These are phyloP conservation scores for Dryadomyces sulphureus DNA, from an alignment of 2,329 filamentous ascomycete species.

Conservation along the genomic window DNA sequence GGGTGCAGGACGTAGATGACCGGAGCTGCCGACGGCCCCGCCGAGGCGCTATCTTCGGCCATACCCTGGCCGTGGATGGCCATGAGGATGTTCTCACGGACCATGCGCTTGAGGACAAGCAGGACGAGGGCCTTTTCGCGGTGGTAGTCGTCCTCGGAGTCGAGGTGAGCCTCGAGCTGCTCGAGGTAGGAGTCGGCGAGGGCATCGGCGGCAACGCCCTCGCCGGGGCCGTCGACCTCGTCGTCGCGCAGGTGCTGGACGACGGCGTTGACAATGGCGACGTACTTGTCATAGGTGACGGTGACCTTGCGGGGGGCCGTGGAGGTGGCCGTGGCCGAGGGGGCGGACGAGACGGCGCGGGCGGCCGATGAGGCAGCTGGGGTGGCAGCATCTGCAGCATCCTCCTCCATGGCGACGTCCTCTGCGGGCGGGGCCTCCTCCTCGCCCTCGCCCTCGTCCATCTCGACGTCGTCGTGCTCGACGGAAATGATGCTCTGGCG, in stretches of 20 bases:
- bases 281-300: slow-evolving; percentile 92
- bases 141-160: slow-evolving; percentile 68
- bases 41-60: slow-evolving; percentile 19
- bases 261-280: slow-evolving; percentile 74
- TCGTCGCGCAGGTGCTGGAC: slow-evolving; percentile 74
- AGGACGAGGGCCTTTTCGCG: slow-evolving; percentile 55
- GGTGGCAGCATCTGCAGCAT: slow-evolving; percentile 25
- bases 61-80: slow-evolving; percentile 54
- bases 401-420: slow-evolving; percentile 5
- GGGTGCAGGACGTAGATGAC: slow-evolving; percentile 84
- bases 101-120: slow-evolving; percentile 90
- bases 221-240: slow-evolving; percentile 52
- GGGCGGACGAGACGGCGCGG: slow-evolving; percentile 27
- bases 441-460: slow-evolving; percentile 74
- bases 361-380: slow-evolving; percentile 31
- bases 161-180: slow-evolving; percentile 70
- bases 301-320: slow-evolving; percentile 41
- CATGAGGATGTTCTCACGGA: slow-evolving; percentile 89
- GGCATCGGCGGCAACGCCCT: slow-evolving; percentile 73
- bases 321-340: slow-evolving; percentile 26
- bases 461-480: slow-evolving; percentile 92
- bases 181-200: slow-evolving; percentile 85
- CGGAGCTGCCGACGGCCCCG: slow-evolving; percentile 16
- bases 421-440: slow-evolving; percentile 24
- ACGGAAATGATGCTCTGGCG: slow-evolving; percentile 94